Base-by-base conservation (phyloP, 2,329 filamentous ascomycete genomes). In the Didymosphaeria variabile region DNA sequence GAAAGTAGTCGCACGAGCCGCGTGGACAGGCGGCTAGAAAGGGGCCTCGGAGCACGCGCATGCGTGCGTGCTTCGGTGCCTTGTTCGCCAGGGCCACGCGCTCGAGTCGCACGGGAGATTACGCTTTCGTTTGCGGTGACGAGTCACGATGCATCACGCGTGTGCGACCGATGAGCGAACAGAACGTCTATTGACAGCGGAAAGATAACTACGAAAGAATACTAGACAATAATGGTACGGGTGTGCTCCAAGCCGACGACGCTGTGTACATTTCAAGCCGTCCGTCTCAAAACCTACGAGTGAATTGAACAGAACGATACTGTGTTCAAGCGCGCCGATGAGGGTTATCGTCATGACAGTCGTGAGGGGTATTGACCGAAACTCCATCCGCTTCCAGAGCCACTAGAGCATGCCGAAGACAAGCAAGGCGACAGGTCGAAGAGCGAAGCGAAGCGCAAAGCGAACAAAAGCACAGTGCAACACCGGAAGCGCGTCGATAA, bases 401-500 rank as follows among this genome's bases (percentile, higher is more conserved):
- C 34, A 29, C 12, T 5, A n/a, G 29, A 23, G 19, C 40, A 51
- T 32, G 40, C 44, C 50, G 51, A 49, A 31, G 8, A 29, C n/a
- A 49, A 5, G 29, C n/a, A 42, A 29, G 50, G 36, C 34, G 42
- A 17, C 26, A 17, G n/a, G 52, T 36, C 38, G 47, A 53, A 59
- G 32, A 51, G 34, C 21, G 23, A 23, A 46, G 8, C 36, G 29
- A 23, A 46, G 8, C 36, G 29, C 36, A 26, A 54, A 53, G 53
- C 50, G 34, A 49, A 72, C 63, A 52, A 58, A 57, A 31, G 65
- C 61, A 72, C 65, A 72, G 67, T 61, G 66, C 70, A 69, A 67
- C 61, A 66, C 66, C 59, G 58, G 70, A 66, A 34, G 66, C 67
- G 69, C 67, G 62, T 70, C 69, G 70, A 67, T 64, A 55, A 53